A percentile compares a stretch with the other conserved stretches of the same genome.
Conservation (phyloP, 2,329 filamentous ascomycete species). For the Trichophyton mentagrophytes region DNA sequence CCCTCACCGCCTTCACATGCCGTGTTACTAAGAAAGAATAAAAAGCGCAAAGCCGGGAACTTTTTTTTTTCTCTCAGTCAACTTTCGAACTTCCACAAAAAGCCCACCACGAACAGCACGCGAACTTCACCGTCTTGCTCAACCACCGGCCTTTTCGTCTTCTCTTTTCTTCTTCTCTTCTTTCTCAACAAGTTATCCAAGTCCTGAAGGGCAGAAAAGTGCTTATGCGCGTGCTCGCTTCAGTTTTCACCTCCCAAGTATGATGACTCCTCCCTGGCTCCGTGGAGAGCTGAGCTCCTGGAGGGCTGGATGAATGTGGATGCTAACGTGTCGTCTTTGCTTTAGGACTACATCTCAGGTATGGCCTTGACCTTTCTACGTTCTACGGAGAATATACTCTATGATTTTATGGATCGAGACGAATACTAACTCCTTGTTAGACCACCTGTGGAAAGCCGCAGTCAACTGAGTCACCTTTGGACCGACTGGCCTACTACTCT, state of each 20-base stretch:
- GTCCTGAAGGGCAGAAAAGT: constrained; percentile 39
- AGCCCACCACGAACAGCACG: background rate
- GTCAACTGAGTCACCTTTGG: constrained; percentile 40
- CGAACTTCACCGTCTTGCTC: background rate
- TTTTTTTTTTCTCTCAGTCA: background rate
- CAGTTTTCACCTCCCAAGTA: constrained; percentile 81
- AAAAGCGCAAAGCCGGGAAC: background rate
- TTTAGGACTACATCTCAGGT: constrained; percentile 53
- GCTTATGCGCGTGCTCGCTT: constrained; percentile 77
- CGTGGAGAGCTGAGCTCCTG: background rate
- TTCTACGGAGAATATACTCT: background rate
- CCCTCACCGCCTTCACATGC: constrained; percentile 7
- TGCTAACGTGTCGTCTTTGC: constrained; percentile 12
- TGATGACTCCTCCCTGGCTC: constrained; percentile 15
- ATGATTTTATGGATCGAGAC: background rate
- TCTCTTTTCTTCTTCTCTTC: constrained; percentile 7
- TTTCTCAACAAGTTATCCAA: constrained; percentile 13
- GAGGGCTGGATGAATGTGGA: background rate
- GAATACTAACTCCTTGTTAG: constrained; percentile 24
- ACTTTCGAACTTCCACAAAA: background rate
- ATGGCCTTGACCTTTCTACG: constrained; percentile 17
- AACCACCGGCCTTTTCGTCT: no score
- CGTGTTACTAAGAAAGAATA: background rate
- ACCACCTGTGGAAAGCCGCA: constrained; percentile 57
- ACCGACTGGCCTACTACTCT: constrained; percentile 8